A percentile compares a stretch with the other conserved stretches of the same genome.
These are phyloP conservation scores for Solanum tarijense DNA, from an alignment of 257 asterid genomes.

Conservation along the genomic window DNA sequence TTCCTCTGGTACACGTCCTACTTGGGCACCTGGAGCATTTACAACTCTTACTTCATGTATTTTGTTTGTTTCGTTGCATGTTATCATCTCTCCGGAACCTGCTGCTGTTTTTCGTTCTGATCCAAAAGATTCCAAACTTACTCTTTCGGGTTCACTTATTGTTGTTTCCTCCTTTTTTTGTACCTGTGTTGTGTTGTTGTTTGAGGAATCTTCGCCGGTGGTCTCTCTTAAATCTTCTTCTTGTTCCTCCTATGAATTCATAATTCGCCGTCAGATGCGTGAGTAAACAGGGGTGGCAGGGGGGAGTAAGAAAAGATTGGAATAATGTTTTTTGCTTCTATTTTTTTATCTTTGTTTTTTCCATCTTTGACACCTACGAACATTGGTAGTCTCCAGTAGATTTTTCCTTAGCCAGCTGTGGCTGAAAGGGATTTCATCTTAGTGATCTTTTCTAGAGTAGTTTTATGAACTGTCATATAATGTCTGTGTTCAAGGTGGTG, in stretches of 20 bases:
- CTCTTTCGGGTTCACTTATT: background rate
- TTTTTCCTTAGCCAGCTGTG: background rate
- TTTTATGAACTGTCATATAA: background rate
- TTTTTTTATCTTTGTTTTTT: background rate
- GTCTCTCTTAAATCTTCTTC: background rate
- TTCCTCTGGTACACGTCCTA: background rate
- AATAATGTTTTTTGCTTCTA: background rate
- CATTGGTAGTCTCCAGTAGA: background rate
- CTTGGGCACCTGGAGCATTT: background rate
- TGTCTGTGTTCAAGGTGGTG: background rate
- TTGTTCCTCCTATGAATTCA: background rate
- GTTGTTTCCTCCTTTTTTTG: background rate
- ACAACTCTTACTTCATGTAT: background rate
- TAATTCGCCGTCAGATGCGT: background rate
- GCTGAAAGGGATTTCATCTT: background rate
- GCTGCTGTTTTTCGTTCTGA: slow-evolving; percentile 3
- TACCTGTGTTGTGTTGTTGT: background rate
- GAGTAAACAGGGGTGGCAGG: background rate
- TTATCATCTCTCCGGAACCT: slow-evolving; percentile 5
- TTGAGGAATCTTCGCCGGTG: background rate
- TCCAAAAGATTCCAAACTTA: background rate
- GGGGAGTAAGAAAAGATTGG: background rate
- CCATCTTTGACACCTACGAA: background rate
- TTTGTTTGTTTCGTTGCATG: background rate
- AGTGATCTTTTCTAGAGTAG: background rate